These are phyloP conservation scores for Boletus reticuloceps DNA, from an alignment of 768 basidiomycete genomes.

Conservation along the genomic window DNA sequence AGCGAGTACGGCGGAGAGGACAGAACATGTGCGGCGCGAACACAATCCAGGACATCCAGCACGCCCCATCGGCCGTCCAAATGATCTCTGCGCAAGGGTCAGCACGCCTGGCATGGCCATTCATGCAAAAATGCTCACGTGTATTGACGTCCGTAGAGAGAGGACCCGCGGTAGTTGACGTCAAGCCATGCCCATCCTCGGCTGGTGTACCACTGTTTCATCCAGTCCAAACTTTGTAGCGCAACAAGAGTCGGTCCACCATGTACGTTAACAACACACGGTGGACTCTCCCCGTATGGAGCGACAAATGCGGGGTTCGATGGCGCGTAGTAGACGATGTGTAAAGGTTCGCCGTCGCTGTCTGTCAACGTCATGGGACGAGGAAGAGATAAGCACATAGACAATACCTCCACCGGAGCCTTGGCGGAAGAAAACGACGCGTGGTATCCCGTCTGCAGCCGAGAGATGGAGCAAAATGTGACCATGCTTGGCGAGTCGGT, in stretches of 20 bases:
- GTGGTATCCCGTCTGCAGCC: background rate
- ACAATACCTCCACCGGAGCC: background rate
- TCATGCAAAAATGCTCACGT: background rate
- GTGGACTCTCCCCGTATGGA: background rate
- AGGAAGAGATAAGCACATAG: background rate
- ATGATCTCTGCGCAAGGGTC: background rate
- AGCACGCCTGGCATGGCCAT: background rate
- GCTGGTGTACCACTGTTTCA: constrained; percentile 5
- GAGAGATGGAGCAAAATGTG: background rate
- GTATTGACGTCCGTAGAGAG: constrained; percentile 2
- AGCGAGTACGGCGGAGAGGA: background rate
- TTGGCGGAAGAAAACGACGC: background rate
- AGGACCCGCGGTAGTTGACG: constrained; percentile 4
- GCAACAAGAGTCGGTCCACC: background rate
- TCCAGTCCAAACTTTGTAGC: background rate
- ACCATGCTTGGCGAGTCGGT: background rate
- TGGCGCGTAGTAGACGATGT: background rate
- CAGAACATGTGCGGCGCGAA: background rate
- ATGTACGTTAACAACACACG: constrained; percentile 2
- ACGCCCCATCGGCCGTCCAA: constrained; percentile 2
- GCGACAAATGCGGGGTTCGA: background rate
- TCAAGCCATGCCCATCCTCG: constrained; percentile 5
- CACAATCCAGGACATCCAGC: constrained; percentile 1
- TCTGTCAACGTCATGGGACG: background rate
- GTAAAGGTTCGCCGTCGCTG: background rate